Percentiles rank a stretch among this genome's conserved stretches.
These are phyloP conservation scores for Ulota crispa DNA, from an alignment of 225 moss, liverwort and hornwort genomes.

Conservation along the genomic window DNA sequence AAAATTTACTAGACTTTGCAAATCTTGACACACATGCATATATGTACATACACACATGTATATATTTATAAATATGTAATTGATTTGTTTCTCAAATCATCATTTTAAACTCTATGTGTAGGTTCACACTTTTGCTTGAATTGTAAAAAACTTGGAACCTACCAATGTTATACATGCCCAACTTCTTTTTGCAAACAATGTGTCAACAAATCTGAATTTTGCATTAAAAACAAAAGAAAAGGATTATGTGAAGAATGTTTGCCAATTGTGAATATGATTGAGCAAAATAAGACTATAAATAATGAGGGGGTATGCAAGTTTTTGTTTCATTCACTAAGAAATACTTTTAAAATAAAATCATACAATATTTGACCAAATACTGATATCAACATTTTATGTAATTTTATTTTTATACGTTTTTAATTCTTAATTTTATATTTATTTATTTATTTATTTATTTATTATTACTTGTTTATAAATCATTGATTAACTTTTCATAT, in stretches of 20 bases:
- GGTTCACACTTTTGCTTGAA: slow-evolving; percentile 92
- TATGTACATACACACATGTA: too few relatives aligned
- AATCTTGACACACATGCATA: too few relatives aligned
- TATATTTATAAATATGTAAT: too few relatives aligned
- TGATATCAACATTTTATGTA: too few relatives aligned
- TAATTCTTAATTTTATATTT: too few relatives aligned
- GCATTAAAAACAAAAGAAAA: slow-evolving; percentile 55
- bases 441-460: neutral
- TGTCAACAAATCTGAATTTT: slow-evolving; percentile 58
- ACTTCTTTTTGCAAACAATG: slow-evolving; percentile 75
- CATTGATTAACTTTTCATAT: fast-evolving
- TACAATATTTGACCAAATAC: too few relatives aligned
- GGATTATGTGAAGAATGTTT: slow-evolving; percentile 90
- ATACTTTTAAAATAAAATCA: neutral
- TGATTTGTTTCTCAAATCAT: neutral
- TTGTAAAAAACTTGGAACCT: slow-evolving; percentile 75
- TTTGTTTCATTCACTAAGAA: fast-evolving
- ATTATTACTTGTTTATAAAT: neutral
- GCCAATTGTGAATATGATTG: slow-evolving; percentile 90
- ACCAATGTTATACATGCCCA: slow-evolving; percentile 95
- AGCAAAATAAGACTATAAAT: slow-evolving; percentile 60
- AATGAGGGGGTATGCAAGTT: slow-evolving; percentile 70
- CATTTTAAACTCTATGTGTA: neutral
- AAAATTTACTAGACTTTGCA: too few relatives aligned
- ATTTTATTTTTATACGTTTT: too few relatives aligned